A percentile compares a stretch with the other conserved stretches of the same genome.
Evolutionary conservation across 208 protist species (phyloP).

Genomic region (Acanthamoeba lenticulata): DNA sequence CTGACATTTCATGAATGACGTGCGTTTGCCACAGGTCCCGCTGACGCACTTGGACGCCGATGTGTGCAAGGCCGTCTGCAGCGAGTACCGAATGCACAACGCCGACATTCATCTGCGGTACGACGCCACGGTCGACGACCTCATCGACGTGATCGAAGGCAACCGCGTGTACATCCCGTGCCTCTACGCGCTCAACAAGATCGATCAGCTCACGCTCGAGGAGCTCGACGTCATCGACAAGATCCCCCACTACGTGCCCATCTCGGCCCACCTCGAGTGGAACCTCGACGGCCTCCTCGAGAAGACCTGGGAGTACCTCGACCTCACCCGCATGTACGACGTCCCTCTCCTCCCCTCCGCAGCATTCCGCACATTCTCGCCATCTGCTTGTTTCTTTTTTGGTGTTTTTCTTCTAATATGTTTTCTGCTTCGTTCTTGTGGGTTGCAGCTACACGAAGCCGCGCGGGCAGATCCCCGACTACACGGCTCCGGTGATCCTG

Average conservation of each 20-base stretch:
- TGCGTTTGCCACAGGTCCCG: neutral
- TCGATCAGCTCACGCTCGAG: slow-evolving; percentile 98
- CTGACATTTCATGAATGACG: too few relatives aligned
- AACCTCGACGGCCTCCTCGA: slow-evolving; percentile 98
- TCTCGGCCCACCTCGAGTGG: slow-evolving; percentile 96
- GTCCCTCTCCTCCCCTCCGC: neutral
- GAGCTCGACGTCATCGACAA: slow-evolving; percentile 95
- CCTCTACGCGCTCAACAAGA: slow-evolving; percentile 99
- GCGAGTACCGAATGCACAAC: slow-evolving; percentile 96
- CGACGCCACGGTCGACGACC: slow-evolving; percentile 96
- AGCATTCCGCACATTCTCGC: slow-evolving; percentile 21
- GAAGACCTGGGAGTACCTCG: slow-evolving; percentile 98
- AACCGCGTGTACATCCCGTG: slow-evolving; percentile 95
- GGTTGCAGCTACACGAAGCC: slow-evolving; percentile 97
- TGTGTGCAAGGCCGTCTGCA: slow-evolving; percentile 87
- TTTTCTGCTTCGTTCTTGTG: neutral
- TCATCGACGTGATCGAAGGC: slow-evolving; percentile 98
- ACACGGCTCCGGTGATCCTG: slow-evolving; percentile 97
- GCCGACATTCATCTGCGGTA: slow-evolving; percentile 94
- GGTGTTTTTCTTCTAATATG: neutral
- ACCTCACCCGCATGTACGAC: slow-evolving; percentile 95
- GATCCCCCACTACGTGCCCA: slow-evolving; percentile 96
- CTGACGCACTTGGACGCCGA: slow-evolving; percentile 75
- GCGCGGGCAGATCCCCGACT: slow-evolving; percentile 97
- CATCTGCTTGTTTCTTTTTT: neutral